These are phyloP conservation scores for Volvox africanus DNA, from an alignment of 139 green algal genomes.

Conservation along the genomic window DNA sequence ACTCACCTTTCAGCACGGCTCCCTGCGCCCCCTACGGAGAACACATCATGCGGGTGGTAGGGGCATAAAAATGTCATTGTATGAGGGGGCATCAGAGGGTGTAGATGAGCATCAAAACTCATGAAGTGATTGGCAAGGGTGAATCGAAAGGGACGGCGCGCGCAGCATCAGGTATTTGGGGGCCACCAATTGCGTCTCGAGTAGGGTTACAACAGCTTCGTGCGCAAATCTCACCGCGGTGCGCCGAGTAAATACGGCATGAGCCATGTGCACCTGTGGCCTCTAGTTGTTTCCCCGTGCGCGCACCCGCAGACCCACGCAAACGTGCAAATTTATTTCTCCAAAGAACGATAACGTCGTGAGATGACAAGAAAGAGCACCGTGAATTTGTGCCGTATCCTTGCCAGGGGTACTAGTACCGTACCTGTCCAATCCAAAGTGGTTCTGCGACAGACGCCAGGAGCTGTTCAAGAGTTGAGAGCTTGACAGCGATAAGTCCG, in stretches of 20 bases:
- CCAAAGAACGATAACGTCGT: background rate
- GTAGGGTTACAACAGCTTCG: no score
- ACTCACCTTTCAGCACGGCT: constrained; percentile 7
- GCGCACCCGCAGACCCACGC: background rate
- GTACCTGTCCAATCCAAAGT: constrained; percentile 7
- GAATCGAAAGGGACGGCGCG: no score
- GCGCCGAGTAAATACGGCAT: background rate
- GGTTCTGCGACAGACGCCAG: background rate
- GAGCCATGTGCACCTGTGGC: background rate
- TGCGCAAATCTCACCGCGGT: no score
- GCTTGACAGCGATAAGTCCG: background rate
- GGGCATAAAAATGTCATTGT: background rate
- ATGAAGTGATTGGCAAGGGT: background rate
- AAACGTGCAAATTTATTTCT: background rate
- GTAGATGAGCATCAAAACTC: background rate
- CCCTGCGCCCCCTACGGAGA: background rate
- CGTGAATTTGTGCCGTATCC: background rate
- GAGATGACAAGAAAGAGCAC: background rate
- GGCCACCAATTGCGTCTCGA: no score
- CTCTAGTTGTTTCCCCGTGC: background rate
- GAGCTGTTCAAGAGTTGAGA: background rate
- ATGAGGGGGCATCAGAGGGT: background rate
- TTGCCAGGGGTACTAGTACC: background rate
- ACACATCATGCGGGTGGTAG: background rate
- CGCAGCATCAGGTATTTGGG: no score